Base-by-base conservation (phyloP, 306 rosid species). In the Herpetospermum pedunculosum region DNA sequence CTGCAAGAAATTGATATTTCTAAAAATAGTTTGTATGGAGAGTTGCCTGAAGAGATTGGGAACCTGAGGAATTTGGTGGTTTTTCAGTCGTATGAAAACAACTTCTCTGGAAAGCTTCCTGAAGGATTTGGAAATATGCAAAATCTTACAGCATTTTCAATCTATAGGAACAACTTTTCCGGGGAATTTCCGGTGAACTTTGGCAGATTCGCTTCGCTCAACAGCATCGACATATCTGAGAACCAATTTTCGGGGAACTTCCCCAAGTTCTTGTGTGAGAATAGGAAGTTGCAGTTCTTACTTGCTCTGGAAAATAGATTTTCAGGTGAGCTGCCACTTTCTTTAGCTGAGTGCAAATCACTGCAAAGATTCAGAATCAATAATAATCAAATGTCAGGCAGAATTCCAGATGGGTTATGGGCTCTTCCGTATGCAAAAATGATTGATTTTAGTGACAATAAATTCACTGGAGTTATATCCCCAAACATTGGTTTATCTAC, bases 151-250 rank as follows among this genome's bases (percentile, higher is more conserved):
- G 90, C 87, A 6, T 76, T 95, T 73, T 95, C 99, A 9, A 63
- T 89, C 38, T 95, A 95, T 58, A 71, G 82, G 78, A 95, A 95
- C 81, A 79, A 32, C 50, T 91, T 95, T 81, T 75, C 92, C 1
- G 97, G 97, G 76, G 83, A 25, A 0, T 84, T 95, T 64, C 97
- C 99, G 0, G 76, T 64, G 16, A 83, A 84, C 67, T 81, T 95
- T 2, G 99, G 97, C 67, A 83, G 86, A 4, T 89, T 84, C 74
- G 85, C 97, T 3, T 89, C 82, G 0, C 82, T 95, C 63, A 75
- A 83, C 12, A 89, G 91, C 79, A 84, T 95, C n/a, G 99, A 95
- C 87, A 84, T 95, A 82, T 95, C 99, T 1, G 99, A 95, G 81
- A 95, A 95, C 80, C 88, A 82, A 69, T 95, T 95, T 76, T 84